Base-by-base conservation (phyloP, 1,284 basidiomycete species). In the Exobasidium cylindrosporum region DNA sequence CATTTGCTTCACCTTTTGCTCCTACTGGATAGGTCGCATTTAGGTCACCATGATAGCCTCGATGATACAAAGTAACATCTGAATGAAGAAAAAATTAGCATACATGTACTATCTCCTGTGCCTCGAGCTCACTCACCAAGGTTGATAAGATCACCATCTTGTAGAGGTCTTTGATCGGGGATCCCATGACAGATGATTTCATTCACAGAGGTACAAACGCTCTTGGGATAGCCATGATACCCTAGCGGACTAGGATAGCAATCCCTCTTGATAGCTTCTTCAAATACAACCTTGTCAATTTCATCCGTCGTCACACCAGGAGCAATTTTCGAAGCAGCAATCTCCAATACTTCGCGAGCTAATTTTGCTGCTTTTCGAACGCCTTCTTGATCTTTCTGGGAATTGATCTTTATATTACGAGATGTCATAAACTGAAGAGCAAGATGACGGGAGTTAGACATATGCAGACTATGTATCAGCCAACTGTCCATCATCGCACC, bases 291-390 rank as follows among this genome's bases (percentile, higher is more conserved):
- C 69, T 87, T 88, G 81, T 99, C 96, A 29, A 80, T 56, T 79
- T 92, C 91, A 78, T 98, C 93, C 0, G 96, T 97, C 1, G 95
- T 97, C 58, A 97, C 86, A 44, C 96, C 96, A 11, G 92, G 91
- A 58, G 86, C 85, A 68, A 97, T 83, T 74, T 88, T 85, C 0
- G 92, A 86, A 0, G 92, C 95, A 17, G 90, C 88, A 63, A 91
- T 85, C 81, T 97, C 93, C 23, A 98, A 85, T 10, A 98, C 88
- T 83, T 98, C 92, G 65, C 96, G 84, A 10, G 86, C 87, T 66
- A 97, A 84, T 92, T 97, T 74, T 17, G 73, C 72, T 14, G 69
- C 66, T 28, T 68, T 66, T 21, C 77, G 65, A 35, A 79, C 74
- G 7, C 75, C 77, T 0, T 73, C 74, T 60, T 76, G 72, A 10